Evolutionary conservation across 371 early-diverging fungal genomes (phyloP).

Genomic region (Zancudomyces culisetae): DNA sequence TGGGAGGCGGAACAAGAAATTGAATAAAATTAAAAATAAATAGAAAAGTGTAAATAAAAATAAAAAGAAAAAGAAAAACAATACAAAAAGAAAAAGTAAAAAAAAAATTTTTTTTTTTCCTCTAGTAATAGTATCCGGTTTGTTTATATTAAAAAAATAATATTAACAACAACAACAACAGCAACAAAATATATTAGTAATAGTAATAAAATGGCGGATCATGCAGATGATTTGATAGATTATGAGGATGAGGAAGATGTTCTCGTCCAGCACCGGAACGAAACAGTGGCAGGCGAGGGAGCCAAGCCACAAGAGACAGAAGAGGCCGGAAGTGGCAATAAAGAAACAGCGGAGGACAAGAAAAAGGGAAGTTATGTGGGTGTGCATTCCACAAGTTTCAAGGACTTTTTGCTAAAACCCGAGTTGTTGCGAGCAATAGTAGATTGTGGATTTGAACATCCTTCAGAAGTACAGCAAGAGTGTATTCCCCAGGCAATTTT

Average conservation of each 20-base stretch:
- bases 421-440: constrained; percentile 86
- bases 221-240: constrained; percentile 83
- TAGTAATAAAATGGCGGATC: constrained; percentile 30
- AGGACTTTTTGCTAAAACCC: constrained; percentile 92
- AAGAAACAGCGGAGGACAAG: constrained; percentile 41
- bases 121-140: no score
- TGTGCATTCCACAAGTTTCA: constrained; percentile 95
- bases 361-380: constrained; percentile 95
- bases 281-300: constrained; percentile 13
- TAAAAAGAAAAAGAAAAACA: no score
- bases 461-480: constrained; percentile 96
- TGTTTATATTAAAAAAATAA: no score
- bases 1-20: no score
- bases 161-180: no score
- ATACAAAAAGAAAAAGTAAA: no score
- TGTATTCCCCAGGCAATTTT: constrained; percentile 95
- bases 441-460: constrained; percentile 98
- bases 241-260: constrained; percentile 81
- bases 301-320: constrained; percentile 29
- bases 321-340: constrained; percentile 35
- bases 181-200: no score
- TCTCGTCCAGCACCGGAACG: constrained; percentile 17
- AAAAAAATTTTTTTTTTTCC: no score
- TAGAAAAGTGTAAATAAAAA: no score
- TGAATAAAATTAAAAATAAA: no score